Evolutionary conservation across 129 eudicot genomes (phyloP), one percentile per base, ranked within the genome.

Genomic region (Flaveria sonorensis): DNA sequence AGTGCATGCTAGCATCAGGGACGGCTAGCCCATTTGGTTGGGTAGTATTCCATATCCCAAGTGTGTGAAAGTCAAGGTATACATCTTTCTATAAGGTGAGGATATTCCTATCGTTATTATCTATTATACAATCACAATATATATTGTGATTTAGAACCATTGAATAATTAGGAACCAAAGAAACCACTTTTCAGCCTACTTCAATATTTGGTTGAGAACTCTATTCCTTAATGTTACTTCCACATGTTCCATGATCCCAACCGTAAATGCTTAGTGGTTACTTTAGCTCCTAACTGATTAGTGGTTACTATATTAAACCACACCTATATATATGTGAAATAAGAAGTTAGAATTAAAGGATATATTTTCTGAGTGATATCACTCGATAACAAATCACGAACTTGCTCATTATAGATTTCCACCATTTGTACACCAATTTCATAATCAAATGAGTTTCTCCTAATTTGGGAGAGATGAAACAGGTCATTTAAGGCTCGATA

Each of bases 11-110:
- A 39, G 98, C 98, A 79, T 88, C 98, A 20, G 98, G 98, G 46
- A 92, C 98, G 48, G 98, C 92, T 77, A 92, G 73, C 55, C 96
- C 98, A 68, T 92, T 92, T n/a, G 96, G 98, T 75, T 90, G 98
- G 69, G 96, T 68, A 36, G 88, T 83, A 81, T 57, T 88, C 89
- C 86, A 88, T 61, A 92, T 92, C 88, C 98, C 98, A 64, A 92
- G 94, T 62, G 95, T 92, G 88, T 64, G 93, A 77, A 85, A 86
- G 90, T 92, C 81, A 92, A 89, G 83, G 92, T 57, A 87, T 77
- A 73, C 82, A 71, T 69, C 24, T 64, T 63, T 73, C 20, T 61
- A 14, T 20, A 18, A 68, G 20, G 69, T 47, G 32, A 20, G n/a
- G 9, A 56, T 51, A 4, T 26, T 23, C 36, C 10, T 40, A 19